Base-by-base conservation (phyloP, 345 rosid genomes). In the Salix dunnii region DNA sequence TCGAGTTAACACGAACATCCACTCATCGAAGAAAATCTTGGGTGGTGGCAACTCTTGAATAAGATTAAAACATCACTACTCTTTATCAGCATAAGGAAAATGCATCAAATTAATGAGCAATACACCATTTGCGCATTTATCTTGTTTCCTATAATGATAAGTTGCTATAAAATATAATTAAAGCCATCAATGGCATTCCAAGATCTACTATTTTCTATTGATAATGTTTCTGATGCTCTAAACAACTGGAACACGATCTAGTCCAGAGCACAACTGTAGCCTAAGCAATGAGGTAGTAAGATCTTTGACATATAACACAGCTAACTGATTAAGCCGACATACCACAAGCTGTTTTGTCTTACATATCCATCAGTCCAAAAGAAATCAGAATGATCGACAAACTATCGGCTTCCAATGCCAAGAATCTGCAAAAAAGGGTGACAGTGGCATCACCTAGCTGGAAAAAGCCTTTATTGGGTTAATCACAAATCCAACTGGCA, bases 401-500 rank as follows among this genome's bases (percentile, higher is more conserved):
- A 64, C 23, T 74, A 61, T 74, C 7, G 23, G 68, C 78, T 69
- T 23, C 17, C 8, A 72, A 74, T 80, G 75, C 78, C 87, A 84
- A 74, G 79, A 79, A 75, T 73, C 87, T 74, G 83, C 79, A 73
- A 70, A 75, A 70, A 75, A 75, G 25, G 36, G 75, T 75, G 82
- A 68, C 79, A 60, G 72, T 35, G 80, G 46, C 80, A 75, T 48
- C 58, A 25, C 70, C 78, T 46, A 76, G 71, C 73, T 74, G 70
- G 70, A 62, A 61, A 82, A 77, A 79, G 77, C 58, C 77, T 76
- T 67, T 84, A 83, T 75, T 84, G 76, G 77, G 73, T 81, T 79
- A 80, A 75, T 74, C 86, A 81, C 68, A 78, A 74, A 70, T 74
- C 76, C 84, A 80, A 82, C 78, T 7, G 82, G 77, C 63, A 80